Evolutionary conservation across 2,329 filamentous ascomycete species (phyloP), one percentile per base, ranked within the genome.

Genomic region (Fusarium setosum): DNA sequence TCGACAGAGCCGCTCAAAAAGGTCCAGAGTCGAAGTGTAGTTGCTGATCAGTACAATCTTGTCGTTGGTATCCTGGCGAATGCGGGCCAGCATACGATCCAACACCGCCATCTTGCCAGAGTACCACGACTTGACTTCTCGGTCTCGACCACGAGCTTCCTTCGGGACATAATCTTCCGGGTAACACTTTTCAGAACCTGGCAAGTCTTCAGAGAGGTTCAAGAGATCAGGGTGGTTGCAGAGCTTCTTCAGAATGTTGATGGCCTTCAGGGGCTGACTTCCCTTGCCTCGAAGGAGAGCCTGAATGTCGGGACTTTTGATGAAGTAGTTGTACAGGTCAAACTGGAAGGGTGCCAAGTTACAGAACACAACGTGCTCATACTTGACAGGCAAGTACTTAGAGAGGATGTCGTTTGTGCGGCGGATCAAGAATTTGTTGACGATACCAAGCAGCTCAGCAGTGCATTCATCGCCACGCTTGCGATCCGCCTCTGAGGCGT

Each of bases 31-130:
- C 71, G 96, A 92, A 0, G 96, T 99, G 79, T 98, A 99, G 75
- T 99, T 99, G 78, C 93, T 97, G 78, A 99, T 99, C 57, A 99
- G 87, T 12, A 99, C 96, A 72, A 99, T 99, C 79, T 99, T 99
- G 85, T 99, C 96, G 72, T 97, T 97, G 1, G 96, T 98, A 73
- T 98, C 95, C 72, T 94, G 90, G 15, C 93, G 92, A 70, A 99
- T 99, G 24, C 95, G 91, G 31, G 94, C 93, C 48, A 99, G 88
- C 96, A 99, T 99, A 57, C 94, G 90, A 74, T 97, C 96, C n/a
- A 99, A 87, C 4, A 99, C 96, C 72, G 93, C 90, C 94, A 99
- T 97, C 79, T 99, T 99, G 47, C 96, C 96, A 3, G 94, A 97
- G 76, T 97, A 97, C 92, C 92, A 97, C 2, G 94, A 88, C 76